Conservation (phyloP, 192 early-diverging fungal genomes). For the Coemansia sp. region DNA sequence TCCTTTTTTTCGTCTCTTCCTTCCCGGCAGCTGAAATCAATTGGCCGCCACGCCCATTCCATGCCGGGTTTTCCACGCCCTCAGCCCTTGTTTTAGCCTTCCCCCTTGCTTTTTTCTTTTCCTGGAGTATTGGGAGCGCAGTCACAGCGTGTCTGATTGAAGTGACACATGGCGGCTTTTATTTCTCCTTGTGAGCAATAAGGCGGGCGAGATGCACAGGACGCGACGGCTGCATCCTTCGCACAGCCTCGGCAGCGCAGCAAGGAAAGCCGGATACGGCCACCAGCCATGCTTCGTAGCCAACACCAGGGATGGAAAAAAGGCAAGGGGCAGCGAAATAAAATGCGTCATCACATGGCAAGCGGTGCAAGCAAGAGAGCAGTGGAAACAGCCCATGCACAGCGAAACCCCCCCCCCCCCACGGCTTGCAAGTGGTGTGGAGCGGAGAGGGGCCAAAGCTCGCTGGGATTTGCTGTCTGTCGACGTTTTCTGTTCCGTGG, state of each 20-base stretch:
- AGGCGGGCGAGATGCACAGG: not conserved
- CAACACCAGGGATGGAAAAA: too few species aligned
- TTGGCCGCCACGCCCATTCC: not conserved
- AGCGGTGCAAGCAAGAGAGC: not conserved
- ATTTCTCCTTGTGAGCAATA: not conserved
- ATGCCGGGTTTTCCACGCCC: not conserved
- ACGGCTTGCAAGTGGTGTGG: too few species aligned
- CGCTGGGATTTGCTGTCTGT: too few species aligned
- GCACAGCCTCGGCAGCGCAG: too few species aligned
- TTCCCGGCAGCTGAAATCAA: not conserved
- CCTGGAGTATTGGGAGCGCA: not conserved
- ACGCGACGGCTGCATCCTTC: not conserved
- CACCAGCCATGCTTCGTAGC: too few species aligned
- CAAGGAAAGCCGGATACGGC: too few species aligned
- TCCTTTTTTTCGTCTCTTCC: not conserved
- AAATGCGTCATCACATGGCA: conserved; percentile 1
- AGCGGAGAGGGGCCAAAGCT: too few species aligned
- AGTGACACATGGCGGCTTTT: not conserved
- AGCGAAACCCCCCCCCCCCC: too few species aligned
- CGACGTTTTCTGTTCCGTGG: too few species aligned
- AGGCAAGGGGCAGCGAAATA: not conserved
- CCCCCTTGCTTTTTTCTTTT: not conserved
- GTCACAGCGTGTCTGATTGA: not conserved
- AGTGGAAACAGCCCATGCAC: not conserved
- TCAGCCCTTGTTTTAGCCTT: not conserved